These are phyloP conservation scores for Leccinum rimulosum DNA, from an alignment of 768 basidiomycete species.

Conservation along the genomic window DNA sequence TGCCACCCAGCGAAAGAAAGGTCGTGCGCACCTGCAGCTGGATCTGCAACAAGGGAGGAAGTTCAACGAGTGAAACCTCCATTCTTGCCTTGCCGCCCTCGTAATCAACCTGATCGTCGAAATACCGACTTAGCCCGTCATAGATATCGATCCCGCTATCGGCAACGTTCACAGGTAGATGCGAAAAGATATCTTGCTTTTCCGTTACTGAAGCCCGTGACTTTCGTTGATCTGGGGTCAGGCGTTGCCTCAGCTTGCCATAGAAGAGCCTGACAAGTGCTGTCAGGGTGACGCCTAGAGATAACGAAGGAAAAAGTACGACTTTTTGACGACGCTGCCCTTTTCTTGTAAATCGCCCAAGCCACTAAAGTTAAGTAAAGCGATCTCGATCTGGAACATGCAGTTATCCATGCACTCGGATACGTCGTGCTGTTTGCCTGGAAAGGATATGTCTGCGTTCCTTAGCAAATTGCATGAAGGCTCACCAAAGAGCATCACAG, in stretches of 20 bases:
- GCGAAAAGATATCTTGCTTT: slow-evolving; percentile 91
- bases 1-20: background rate
- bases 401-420: slow-evolving; percentile 99
- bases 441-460: slow-evolving; percentile 2
- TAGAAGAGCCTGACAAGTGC: slow-evolving; percentile 70
- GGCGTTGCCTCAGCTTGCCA: slow-evolving; percentile 74
- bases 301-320: background rate
- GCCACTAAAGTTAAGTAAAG: slow-evolving; percentile 69
- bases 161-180: slow-evolving; percentile 89
- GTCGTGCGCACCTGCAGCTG: slow-evolving; percentile 77
- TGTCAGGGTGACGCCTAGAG: slow-evolving; percentile 2
- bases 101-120: slow-evolving; percentile 85
- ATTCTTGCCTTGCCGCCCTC: slow-evolving; percentile 84
- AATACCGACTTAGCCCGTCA: slow-evolving; percentile 89
- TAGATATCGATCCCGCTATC: slow-evolving; percentile 90
- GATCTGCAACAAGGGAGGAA: slow-evolving; percentile 90
- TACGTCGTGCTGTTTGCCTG: slow-evolving; percentile 96
- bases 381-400: slow-evolving; percentile 97
- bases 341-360: slow-evolving; percentile 43
- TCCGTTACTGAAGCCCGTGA: slow-evolving; percentile 65
- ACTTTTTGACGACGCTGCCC: slow-evolving; percentile 88
- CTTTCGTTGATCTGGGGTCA: slow-evolving; percentile 37
- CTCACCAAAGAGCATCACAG: slow-evolving; percentile 89
- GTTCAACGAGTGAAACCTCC: slow-evolving; percentile 81
- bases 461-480: background rate